Evolutionary conservation across 2,329 filamentous ascomycete species (phyloP).

Genomic region (Davidsoniella eucalypti): DNA sequence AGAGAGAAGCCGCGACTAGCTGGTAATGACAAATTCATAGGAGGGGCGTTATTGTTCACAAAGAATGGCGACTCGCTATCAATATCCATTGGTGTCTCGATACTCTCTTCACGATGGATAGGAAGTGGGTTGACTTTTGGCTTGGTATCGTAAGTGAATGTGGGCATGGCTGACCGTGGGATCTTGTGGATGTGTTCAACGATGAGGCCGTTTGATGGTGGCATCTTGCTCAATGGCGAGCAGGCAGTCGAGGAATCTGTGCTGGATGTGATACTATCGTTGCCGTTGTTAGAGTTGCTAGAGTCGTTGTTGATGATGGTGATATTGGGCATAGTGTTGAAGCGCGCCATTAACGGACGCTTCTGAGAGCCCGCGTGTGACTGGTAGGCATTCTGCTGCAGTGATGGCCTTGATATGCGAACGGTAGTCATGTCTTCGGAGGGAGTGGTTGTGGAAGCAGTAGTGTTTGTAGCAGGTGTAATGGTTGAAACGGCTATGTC

Average conservation of each 20-base stretch:
- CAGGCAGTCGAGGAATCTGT: not conserved
- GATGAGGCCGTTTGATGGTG: not conserved
- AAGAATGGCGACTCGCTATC: constrained; percentile 21
- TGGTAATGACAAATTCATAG: constrained; percentile 23
- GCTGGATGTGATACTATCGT: not conserved
- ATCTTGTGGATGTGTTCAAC: not conserved
- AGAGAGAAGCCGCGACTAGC: not conserved
- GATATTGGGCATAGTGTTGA: constrained; percentile 1
- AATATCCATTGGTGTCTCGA: constrained; percentile 19
- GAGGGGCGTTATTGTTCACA: constrained; percentile 17
- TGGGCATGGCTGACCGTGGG: constrained; percentile 4
- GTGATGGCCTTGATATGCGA: not conserved
- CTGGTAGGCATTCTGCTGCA: constrained; percentile 4
- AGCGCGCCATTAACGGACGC: not conserved
- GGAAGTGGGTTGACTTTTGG: not conserved
- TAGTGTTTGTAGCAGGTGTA: not conserved
- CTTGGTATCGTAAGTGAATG: not conserved
- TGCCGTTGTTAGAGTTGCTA: not conserved
- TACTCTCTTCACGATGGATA: too few relatives aligned
- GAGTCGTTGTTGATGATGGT: not conserved
- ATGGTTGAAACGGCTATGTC: not conserved
- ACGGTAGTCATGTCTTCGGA: constrained; percentile 3
- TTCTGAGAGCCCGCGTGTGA: constrained; percentile 1
- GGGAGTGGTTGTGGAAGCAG: not conserved
- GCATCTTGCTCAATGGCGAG: not conserved